Conservation (phyloP, 2,329 filamentous ascomycete species). For the Talaromyces funiculosus region DNA sequence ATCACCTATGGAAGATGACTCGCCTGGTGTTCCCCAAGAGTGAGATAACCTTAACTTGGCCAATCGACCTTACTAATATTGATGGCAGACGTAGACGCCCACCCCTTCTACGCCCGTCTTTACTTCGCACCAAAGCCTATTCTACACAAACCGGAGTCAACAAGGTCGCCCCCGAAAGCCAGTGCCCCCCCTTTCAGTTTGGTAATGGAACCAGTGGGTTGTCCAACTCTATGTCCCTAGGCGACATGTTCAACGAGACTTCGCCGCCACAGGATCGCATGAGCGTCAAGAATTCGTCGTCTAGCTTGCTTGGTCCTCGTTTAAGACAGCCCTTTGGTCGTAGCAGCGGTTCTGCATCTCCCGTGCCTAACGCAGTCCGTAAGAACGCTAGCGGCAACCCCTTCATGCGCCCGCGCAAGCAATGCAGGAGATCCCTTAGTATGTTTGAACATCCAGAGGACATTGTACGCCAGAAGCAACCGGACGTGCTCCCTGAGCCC, state of each 20-base stretch:
- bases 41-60: constrained; percentile 24
- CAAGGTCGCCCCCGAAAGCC: constrained; percentile 57
- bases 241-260: constrained; percentile 76
- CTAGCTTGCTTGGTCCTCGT: constrained; percentile 53
- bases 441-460: constrained; percentile 96
- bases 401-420: constrained; percentile 71
- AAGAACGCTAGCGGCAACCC: constrained; percentile 60
- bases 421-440: constrained; percentile 86
- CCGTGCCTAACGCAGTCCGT: constrained; percentile 56
- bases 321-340: constrained; percentile 61
- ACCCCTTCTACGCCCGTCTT: constrained; percentile 65
- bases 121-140: constrained; percentile 68
- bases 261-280: constrained; percentile 63
- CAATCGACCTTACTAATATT: background rate
- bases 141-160: constrained; percentile 61
- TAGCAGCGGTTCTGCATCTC: constrained; percentile 70
- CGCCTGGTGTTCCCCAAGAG: constrained; percentile 26
- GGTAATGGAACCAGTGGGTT: constrained; percentile 52
- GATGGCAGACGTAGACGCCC: constrained; percentile 58
- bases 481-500: constrained; percentile 50
- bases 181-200: constrained; percentile 71
- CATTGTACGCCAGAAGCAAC: constrained; percentile 72
- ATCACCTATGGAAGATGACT: constrained; percentile 32
- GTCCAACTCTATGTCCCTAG: constrained; percentile 60
- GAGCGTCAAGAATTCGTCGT: constrained; percentile 54